Percentiles rank a stretch among this genome's conserved stretches.
phyloP scores from a whole-genome alignment of 2,329 filamentous ascomycete species.

The Polytolypa hystricis region DNA sequence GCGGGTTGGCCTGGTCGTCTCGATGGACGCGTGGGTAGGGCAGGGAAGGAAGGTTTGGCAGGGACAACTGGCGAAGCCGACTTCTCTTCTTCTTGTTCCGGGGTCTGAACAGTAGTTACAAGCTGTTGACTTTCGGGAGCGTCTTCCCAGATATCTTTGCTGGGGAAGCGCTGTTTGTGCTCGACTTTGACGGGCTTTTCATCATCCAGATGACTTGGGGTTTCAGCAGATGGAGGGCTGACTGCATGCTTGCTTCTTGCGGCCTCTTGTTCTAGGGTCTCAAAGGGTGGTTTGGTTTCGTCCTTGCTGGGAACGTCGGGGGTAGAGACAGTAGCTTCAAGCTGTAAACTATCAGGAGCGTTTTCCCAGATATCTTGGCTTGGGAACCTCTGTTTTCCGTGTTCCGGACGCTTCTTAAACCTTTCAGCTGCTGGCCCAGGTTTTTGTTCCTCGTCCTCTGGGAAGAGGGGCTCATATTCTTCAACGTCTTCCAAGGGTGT shows the following conservation, averaged over 20 bases:
- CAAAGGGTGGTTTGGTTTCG: conserved; percentile 30
- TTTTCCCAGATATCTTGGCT: conserved; percentile 98
- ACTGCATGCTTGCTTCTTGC: conserved; percentile 29
- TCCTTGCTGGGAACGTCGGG: conserved; percentile 48
- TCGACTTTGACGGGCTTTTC: conserved; percentile 20
- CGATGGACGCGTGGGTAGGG: conserved; percentile 21
- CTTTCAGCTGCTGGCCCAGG: conserved; percentile 43
- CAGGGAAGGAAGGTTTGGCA: conserved; percentile 23
- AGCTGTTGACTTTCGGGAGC: conserved; percentile 71
- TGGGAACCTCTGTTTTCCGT: conserved; percentile 63
- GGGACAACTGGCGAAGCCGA: conserved; percentile 11
- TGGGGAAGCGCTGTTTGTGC: conserved; percentile 67
- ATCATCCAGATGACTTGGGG: conserved; percentile 16
- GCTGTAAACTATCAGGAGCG: conserved; percentile 71
- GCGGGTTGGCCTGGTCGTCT: conserved; percentile 23
- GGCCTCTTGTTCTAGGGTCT: conserved; percentile 39
- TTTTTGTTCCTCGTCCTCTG: conserved; percentile 58
- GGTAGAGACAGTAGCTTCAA: conserved; percentile 68
- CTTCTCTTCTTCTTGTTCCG: conserved; percentile 36
- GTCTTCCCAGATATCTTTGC: conserved; percentile 91
- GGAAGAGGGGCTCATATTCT: conserved; percentile 91
- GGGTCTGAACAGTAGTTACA: conserved; percentile 58
- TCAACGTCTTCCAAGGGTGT: conserved; percentile 78
- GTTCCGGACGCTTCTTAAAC: conserved; percentile 43
- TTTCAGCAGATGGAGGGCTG: conserved; percentile 23